phyloP scores from a whole-genome alignment of 305 asterid species.

The Rubia peregrina region DNA sequence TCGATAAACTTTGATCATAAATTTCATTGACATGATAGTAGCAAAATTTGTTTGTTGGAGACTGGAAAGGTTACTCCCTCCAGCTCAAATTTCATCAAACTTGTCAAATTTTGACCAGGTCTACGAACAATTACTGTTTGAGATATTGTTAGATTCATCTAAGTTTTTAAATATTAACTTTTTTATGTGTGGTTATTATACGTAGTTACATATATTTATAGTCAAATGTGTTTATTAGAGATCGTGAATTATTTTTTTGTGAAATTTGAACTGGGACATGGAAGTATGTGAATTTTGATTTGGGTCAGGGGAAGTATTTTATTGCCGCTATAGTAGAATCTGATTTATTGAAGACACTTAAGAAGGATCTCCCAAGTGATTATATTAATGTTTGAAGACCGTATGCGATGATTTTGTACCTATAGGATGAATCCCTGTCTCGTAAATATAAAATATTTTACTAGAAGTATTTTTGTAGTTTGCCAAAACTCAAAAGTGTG shows the following conservation, averaged over 20 bases:
- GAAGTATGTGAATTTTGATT: background rate
- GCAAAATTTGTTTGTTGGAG: no score
- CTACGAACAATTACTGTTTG: no score
- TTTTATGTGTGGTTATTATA: no score
- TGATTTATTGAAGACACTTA: background rate
- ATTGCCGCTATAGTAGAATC: background rate
- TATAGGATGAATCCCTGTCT: conserved; percentile 6
- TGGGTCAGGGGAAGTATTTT: background rate
- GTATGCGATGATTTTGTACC: conserved; percentile 4
- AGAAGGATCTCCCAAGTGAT: conserved; percentile 14
- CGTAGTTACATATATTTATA: no score
- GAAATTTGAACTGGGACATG: background rate
- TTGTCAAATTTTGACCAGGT: no score
- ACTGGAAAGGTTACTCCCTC: no score
- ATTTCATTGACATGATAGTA: no score
- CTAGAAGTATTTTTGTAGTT: background rate
- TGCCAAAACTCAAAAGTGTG: conserved; percentile 11
- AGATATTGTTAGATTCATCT: background rate
- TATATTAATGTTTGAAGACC: background rate
- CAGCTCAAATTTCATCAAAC: no score
- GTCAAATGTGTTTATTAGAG: background rate
- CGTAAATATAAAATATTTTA: background rate
- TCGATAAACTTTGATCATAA: no score
- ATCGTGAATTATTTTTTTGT: background rate
- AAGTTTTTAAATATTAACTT: no score